Base-by-base conservation (phyloP, 108 stramenopile species). In the Cylindrotheca closterium region DNA sequence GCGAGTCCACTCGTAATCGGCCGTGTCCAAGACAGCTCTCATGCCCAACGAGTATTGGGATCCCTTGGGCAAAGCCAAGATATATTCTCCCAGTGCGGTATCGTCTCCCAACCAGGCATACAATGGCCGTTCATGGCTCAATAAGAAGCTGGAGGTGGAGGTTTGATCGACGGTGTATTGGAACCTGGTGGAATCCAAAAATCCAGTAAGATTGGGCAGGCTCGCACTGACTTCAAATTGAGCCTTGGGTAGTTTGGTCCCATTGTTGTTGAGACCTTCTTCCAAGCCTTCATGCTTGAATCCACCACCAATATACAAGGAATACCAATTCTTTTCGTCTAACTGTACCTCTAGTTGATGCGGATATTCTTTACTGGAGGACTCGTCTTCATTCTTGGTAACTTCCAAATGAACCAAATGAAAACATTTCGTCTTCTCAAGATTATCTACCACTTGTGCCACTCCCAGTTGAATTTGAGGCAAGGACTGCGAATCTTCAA, bases 271-370 rank as follows among this genome's bases (percentile, higher is more conserved):
- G 23, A 61, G 33, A 5, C 55, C 30, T 23, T 62, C 67, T 51
- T 66, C 63, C 28, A 80, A 65, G 54, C 79, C 81, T 47, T 90
- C 87, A 42, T 85, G 71, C 63, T 89, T 86, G 46, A 93, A 55
- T 1, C 88, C 88, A 10, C 87, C 92, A n/a, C 92, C 92, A 23
- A 88, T 74, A 53, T 90, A 83, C 15, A 90, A 55, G 25, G 73
- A 75, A 62, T 90, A 93, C 92, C 92, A 93, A 8, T 81, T 81
- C 74, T 90, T 90, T 69, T 93, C 92, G 45, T 87, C 74, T 29
- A 93, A 58, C 17, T 71, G 52, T 0, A 93, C 84, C 5, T 75
- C 67, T 2, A 90, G 53, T 70, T 75, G 34, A 2, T 78, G 65
- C 0, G 60, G 47, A 51, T 63, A 42, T 33, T 54, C 26, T 25